Evolutionary conservation across 1,284 basidiomycete genomes (phyloP), one percentile per base, ranked within the genome.

Genomic region (Mycosarcoma maydis): DNA sequence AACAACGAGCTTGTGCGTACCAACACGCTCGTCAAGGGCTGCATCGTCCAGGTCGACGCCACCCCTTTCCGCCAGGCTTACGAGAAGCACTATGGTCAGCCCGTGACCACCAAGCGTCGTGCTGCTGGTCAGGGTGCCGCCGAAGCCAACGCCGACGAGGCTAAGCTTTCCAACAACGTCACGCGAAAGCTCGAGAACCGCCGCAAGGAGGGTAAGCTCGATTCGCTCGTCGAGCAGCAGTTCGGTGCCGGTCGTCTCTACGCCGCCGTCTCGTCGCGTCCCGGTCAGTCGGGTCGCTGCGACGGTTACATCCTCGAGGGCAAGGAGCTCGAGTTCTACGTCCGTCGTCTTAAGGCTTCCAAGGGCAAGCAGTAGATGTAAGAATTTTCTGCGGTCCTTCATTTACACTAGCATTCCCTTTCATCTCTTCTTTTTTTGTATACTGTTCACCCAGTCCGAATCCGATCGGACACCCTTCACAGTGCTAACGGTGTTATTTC

Each of bases 1-100:
- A 81, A 81, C 76, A 81, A 81, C 78, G 80, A 81, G 77, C 70
- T 81, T 44, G 80, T 81, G 36, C 80, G 80, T 27, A 81, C 80
- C 66, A 81, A 81, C 80, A 81, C 80, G n/a, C 73, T 81, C 22
- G 80, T 81, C 50, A 81, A 81, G 76, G 68, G 70, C 40, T 76
- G 77, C 66, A 72, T 81, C 47, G 78, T 81, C 52, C 80, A 81
- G 73, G 75, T 81, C 43, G 80, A 81, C 45, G 80, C 80, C 29
- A 81, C 78, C 19, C 80, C 80, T 23, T 81, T 81, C 80, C 80
- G 80, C 40, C 73, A 78, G 67, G 77, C 78, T 24, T 81, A 79
- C 73, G 80, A 81, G 77, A 81, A 81, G 80, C 75, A 79, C 78
- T 81, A 81, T 71, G 80, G 80, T 44, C 68, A 78, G 65, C 77